phyloP scores from a whole-genome alignment of 1,139 yeast genomes.

The Magnusiomyces clavatus region DNA sequence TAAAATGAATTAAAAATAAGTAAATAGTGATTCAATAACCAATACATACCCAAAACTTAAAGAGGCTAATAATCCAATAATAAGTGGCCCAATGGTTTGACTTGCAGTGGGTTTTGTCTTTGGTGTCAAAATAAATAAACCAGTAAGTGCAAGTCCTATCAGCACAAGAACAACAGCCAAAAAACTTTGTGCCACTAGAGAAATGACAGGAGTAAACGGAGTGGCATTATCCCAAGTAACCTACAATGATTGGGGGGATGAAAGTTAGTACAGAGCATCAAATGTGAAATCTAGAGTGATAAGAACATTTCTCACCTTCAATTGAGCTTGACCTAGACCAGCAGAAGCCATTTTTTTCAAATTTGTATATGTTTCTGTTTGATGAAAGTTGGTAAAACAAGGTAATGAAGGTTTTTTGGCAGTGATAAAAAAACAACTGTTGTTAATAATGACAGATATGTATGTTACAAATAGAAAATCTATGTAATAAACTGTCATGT shows the following conservation, averaged over 20 bases:
- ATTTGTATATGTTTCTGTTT: too few species aligned
- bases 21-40: neutral
- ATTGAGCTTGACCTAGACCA: too few species aligned
- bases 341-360: too few species aligned
- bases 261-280: too few species aligned
- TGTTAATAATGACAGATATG: neutral
- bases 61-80: conserved; percentile 27
- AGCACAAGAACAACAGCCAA: conserved; percentile 11
- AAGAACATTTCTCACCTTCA: too few species aligned
- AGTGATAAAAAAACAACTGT: too few species aligned
- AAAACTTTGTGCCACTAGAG: conserved; percentile 22
- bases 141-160: conserved; percentile 12
- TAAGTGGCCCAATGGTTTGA: conserved; percentile 19
- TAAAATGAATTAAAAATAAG: neutral
- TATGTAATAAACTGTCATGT: neutral
- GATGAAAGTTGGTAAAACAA: too few species aligned
- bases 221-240: conserved; percentile 18
- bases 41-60: conserved; percentile 29
- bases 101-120: conserved; percentile 1
- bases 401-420: too few species aligned
- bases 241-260: conserved; percentile 20
- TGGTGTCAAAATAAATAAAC: conserved; percentile 11
- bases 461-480: too few species aligned
- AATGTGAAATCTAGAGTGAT: too few species aligned
- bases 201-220: conserved; percentile 22